These are phyloP conservation scores for Lachancea waltii DNA, from an alignment of 805 yeast species.

Conservation along the genomic window DNA sequence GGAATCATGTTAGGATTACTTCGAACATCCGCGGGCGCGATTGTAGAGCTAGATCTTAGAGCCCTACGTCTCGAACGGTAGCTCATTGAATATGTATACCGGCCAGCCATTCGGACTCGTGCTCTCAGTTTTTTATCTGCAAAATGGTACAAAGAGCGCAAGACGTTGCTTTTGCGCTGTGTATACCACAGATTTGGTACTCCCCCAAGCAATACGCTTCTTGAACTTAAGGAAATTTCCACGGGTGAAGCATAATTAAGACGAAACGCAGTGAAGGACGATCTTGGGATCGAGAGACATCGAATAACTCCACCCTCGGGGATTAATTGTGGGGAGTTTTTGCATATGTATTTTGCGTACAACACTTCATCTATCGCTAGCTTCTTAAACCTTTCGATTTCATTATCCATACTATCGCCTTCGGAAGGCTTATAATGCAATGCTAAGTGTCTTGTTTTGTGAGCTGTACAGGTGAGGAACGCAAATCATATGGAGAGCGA, in stretches of 20 bases:
- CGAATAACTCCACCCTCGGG: conserved; percentile 5
- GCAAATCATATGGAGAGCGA: too few relatives aligned
- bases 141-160: conserved; percentile 8
- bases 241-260: conserved; percentile 45
- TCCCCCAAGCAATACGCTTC: conserved; percentile 47
- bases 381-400: conserved; percentile 9
- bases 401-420: conserved; percentile 13
- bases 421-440: not conserved
- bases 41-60: not conserved
- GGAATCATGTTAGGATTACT: too few relatives aligned
- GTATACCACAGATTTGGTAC: conserved; percentile 52
- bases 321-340: conserved; percentile 2
- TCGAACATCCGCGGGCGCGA: too few relatives aligned
- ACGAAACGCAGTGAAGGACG: conserved; percentile 57
- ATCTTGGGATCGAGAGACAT: conserved; percentile 36
- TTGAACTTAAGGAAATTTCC: conserved; percentile 44
- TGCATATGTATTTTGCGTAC: conserved; percentile 14
- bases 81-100: conserved; percentile 3
- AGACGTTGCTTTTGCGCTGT: conserved; percentile 14
- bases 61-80: not conserved
- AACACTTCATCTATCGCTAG: conserved; percentile 18
- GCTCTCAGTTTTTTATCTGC: conserved; percentile 5
- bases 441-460: too few relatives aligned
- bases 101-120: conserved; percentile 7
- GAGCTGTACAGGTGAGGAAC: too few relatives aligned